phyloP scores from a whole-genome alignment of 169 alveolate species.

The Babesia bovis region DNA sequence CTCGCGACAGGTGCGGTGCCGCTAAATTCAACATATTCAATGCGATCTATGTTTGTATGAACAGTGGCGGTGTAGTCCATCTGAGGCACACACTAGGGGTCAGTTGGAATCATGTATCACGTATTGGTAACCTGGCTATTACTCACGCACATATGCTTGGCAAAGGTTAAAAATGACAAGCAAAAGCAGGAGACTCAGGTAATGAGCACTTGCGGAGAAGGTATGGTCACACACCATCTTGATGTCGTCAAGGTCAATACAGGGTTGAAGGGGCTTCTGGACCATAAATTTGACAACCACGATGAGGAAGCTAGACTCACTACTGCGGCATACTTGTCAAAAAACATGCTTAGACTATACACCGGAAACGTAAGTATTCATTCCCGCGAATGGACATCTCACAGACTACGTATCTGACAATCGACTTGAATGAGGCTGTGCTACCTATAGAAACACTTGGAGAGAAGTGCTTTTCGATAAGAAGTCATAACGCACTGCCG shows the following conservation, averaged over 20 bases:
- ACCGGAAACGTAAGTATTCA: constrained; percentile 56
- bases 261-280: constrained; percentile 57
- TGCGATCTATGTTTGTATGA: constrained; percentile 2
- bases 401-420: constrained; percentile 61
- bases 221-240: constrained; percentile 19
- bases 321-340: constrained; percentile 55
- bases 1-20: constrained; percentile 74
- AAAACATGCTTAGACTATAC: constrained; percentile 43
- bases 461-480: constrained; percentile 72
- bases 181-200: background rate
- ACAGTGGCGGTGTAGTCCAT: background rate
- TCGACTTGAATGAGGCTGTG: constrained; percentile 64
- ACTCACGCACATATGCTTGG: constrained; percentile 6
- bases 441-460: constrained; percentile 74
- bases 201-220: constrained; percentile 30
- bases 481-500: constrained; percentile 53
- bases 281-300: constrained; percentile 48
- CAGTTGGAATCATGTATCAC: constrained; percentile 14
- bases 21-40: constrained; percentile 68
- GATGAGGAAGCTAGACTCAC: constrained; percentile 60
- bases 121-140: background rate
- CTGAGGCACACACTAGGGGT: constrained; percentile 23
- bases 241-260: constrained; percentile 19
- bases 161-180: constrained; percentile 6
- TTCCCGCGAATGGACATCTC: background rate